Percentiles rank a stretch among this genome's conserved stretches.
phyloP scores from a whole-genome alignment of 805 yeast genomes.

The Metschnikowia dekortorum region DNA sequence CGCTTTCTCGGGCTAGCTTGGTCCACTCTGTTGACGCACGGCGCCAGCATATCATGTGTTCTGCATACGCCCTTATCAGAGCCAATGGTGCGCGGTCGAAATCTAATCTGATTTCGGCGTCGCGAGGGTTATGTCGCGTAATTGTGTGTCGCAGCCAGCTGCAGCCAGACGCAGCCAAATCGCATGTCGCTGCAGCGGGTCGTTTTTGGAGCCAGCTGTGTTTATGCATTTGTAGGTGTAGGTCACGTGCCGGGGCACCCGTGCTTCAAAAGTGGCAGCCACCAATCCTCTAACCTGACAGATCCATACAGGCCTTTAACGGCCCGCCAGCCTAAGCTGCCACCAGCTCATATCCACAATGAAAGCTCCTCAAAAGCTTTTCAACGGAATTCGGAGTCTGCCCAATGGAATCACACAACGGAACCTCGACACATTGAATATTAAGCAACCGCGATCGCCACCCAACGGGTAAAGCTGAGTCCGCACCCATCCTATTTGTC shows the following conservation, averaged over 20 bases:
- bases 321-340: too few relatives aligned
- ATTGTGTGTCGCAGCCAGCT: background rate
- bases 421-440: too few relatives aligned
- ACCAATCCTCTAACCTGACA: too few relatives aligned
- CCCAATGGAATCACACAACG: too few relatives aligned
- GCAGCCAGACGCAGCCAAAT: background rate
- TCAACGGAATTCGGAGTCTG: too few relatives aligned
- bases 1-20: background rate
- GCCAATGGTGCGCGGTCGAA: constrained; percentile 1
- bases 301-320: too few relatives aligned
- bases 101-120: constrained; percentile 1
- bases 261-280: too few relatives aligned
- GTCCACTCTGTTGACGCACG: background rate
- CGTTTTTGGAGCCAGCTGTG: background rate
- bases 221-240: background rate
- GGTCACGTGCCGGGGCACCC: background rate
- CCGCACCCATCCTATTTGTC: too few relatives aligned
- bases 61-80: background rate
- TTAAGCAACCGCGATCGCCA: too few relatives aligned
- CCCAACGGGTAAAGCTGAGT: too few relatives aligned
- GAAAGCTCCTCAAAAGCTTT: too few relatives aligned
- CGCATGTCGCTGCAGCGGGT: background rate
- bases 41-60: background rate
- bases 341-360: too few relatives aligned
- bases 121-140: background rate